phyloP scores from a whole-genome alignment of 2,329 filamentous ascomycete species.

The Curvularia lunata region DNA sequence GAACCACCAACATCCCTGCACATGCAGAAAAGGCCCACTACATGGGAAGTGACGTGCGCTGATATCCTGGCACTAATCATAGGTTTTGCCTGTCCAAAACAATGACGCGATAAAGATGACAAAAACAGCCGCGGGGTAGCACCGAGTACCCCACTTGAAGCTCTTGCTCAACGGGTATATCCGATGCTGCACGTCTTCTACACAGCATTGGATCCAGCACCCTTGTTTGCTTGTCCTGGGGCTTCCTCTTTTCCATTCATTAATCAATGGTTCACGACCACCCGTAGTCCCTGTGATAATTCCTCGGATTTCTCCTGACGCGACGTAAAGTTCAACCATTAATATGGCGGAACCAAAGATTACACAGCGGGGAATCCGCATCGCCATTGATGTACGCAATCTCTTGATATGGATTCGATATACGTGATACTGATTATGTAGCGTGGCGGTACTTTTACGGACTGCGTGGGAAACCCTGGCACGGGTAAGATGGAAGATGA shows the following conservation, averaged over 20 bases:
- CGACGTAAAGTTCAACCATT: neutral
- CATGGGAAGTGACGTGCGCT: neutral
- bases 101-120: slow-evolving; percentile 11
- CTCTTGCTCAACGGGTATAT: neutral
- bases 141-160: slow-evolving; percentile 13
- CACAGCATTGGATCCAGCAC: neutral
- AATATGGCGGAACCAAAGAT: slow-evolving; percentile 37
- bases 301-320: neutral
- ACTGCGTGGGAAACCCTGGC: slow-evolving; percentile 83
- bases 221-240: neutral
- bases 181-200: slow-evolving; percentile 5
- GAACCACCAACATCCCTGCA: slow-evolving; percentile 5
- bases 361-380: slow-evolving; percentile 67
- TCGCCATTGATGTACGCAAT: slow-evolving; percentile 65
- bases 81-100: neutral
- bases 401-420: neutral
- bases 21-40: neutral
- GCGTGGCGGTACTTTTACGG: slow-evolving; percentile 89
- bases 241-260: neutral
- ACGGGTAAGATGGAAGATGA: slow-evolving; percentile 73
- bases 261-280: slow-evolving; percentile 2
- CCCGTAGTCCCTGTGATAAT: neutral
- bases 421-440: slow-evolving; percentile 41
- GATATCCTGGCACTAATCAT: neutral
- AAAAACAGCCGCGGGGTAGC: slow-evolving; percentile 19